Evolutionary conservation across 1,284 basidiomycete genomes (phyloP).

Genomic region (Puccinia brachypodii): DNA sequence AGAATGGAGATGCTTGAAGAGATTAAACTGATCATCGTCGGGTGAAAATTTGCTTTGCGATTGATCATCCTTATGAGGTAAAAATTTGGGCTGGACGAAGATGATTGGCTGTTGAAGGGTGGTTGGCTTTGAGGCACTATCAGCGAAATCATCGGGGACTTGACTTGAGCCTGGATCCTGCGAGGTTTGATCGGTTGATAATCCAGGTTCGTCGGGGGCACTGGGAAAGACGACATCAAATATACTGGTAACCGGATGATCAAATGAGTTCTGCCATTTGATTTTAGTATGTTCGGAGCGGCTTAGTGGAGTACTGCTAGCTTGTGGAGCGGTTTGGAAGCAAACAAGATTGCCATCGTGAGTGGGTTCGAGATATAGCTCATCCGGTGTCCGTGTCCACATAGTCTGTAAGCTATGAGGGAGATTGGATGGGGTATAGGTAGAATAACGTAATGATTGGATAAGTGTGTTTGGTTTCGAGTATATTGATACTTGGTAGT

Average conservation of each 20-base stretch:
- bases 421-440: slow-evolving; percentile 60
- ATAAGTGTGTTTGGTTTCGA: slow-evolving; percentile 58
- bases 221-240: slow-evolving; percentile 46
- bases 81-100: slow-evolving; percentile 72
- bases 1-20: slow-evolving; percentile 36
- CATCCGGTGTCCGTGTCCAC: slow-evolving; percentile 71
- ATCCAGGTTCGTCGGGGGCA: neutral
- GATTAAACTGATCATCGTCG: slow-evolving; percentile 33
- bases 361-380: slow-evolving; percentile 72
- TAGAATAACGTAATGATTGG: slow-evolving; percentile 76
- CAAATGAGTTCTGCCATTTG: slow-evolving; percentile 65
- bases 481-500: slow-evolving; percentile 58
- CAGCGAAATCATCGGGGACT: slow-evolving; percentile 70
- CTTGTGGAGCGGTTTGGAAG: slow-evolving; percentile 63
- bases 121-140: slow-evolving; percentile 51
- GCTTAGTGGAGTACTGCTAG: neutral
- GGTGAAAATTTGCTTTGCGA: slow-evolving; percentile 39
- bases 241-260: slow-evolving; percentile 62
- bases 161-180: slow-evolving; percentile 64
- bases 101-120: slow-evolving; percentile 66
- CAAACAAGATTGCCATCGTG: slow-evolving; percentile 73
- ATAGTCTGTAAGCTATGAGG: slow-evolving; percentile 62
- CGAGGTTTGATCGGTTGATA: slow-evolving; percentile 32
- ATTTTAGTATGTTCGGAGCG: slow-evolving; percentile 18
- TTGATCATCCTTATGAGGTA: slow-evolving; percentile 63